phyloP scores from a whole-genome alignment of 2,329 filamentous ascomycete species.

The Ceratocystiopsis sp. region DNA sequence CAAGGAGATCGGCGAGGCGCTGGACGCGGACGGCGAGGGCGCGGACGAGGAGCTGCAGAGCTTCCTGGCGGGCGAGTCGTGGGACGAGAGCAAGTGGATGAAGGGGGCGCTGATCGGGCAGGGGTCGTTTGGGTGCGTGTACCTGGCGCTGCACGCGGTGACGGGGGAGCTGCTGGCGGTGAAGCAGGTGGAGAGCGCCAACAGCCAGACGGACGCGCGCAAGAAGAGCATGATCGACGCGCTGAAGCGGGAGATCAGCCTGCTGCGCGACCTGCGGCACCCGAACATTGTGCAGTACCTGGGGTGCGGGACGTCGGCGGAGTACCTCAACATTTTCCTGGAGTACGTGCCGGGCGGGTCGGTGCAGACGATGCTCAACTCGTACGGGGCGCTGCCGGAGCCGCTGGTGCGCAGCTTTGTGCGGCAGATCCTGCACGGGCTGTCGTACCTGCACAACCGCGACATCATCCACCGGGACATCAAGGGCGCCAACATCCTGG shows the following conservation, averaged over 20 bases:
- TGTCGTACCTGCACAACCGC: slow-evolving; percentile 81
- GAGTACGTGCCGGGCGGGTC: slow-evolving; percentile 97
- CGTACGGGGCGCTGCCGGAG: slow-evolving; percentile 88
- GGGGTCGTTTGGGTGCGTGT: slow-evolving; percentile 91
- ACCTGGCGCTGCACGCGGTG: slow-evolving; percentile 83
- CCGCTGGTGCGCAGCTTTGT: slow-evolving; percentile 93
- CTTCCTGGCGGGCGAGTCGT: slow-evolving; percentile 82
- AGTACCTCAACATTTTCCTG: slow-evolving; percentile 97
- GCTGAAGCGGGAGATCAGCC: slow-evolving; percentile 86
- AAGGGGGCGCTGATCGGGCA: slow-evolving; percentile 94
- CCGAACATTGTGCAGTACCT: slow-evolving; percentile 97
- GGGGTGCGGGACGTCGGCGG: slow-evolving; percentile 78
- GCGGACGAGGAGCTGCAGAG: slow-evolving; percentile 76
- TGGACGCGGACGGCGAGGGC: slow-evolving; percentile 84
- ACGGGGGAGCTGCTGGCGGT: slow-evolving; percentile 96
- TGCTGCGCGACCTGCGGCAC: slow-evolving; percentile 86
- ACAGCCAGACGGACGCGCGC: slow-evolving; percentile 67
- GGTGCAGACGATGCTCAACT: slow-evolving; percentile 96
- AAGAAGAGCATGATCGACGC: slow-evolving; percentile 99
- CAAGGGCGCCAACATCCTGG: slow-evolving; percentile 96
- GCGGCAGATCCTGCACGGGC: slow-evolving; percentile 79
- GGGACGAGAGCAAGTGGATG: slow-evolving; percentile 98
- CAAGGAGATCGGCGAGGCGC: slow-evolving; percentile 68
- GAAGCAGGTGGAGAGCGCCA: slow-evolving; percentile 84
- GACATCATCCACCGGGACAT: slow-evolving; percentile 98